Evolutionary conservation across 176 grass and related monocot species (phyloP), one percentile per base, ranked within the genome.

Genomic region (Guadua angustifolia): DNA sequence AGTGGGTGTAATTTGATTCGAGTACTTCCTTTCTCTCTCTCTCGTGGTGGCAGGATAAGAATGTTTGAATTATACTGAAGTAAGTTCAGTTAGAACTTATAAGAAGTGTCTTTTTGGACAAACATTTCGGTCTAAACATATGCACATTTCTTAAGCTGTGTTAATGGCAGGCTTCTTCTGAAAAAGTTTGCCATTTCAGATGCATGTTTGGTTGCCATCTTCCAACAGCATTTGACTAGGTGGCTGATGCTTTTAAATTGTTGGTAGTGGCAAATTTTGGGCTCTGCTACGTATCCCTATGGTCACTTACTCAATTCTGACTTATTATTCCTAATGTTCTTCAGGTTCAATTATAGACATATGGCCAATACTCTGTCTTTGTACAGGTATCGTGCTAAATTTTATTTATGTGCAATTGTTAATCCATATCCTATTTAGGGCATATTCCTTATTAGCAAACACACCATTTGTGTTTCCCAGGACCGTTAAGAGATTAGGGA

Each of bases 261-360:
- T 74, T 6, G 59, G 14, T 21, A 21, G 15, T 39, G 32, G 15
- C 55, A 55, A 33, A 55, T 69, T 14, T 52, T 69, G 35, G 33
- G 64, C 69, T 53, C 33, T 40, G 6, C 26, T 73, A 9, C 25
- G 50, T 63, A 45, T 83, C 17, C 55, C 18, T 16, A 9, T 17
- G 14, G 3, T 63, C 1, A 26, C 53, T 47, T 86, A 26, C 53
- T 47, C 82, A 44, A 71, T 45, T 19, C 25, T 77, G 73, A 71
- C 33, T 35, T 17, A 47, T 78, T 68, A 33, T 74, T 42, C 10
- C 13, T 53, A 40, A 79, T 75, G 33, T 39, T 88, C 8, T 51
- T 9, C 84, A 99, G 96, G 96, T 99, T 99, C 83, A 99, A 95
- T 92, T 99, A 99, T 75, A 82, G 96, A 12, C 96, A 99, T 81